Evolutionary conservation across 225 moss, liverwort and hornwort genomes (phyloP).

Genomic region (Anthoceros angustus): DNA sequence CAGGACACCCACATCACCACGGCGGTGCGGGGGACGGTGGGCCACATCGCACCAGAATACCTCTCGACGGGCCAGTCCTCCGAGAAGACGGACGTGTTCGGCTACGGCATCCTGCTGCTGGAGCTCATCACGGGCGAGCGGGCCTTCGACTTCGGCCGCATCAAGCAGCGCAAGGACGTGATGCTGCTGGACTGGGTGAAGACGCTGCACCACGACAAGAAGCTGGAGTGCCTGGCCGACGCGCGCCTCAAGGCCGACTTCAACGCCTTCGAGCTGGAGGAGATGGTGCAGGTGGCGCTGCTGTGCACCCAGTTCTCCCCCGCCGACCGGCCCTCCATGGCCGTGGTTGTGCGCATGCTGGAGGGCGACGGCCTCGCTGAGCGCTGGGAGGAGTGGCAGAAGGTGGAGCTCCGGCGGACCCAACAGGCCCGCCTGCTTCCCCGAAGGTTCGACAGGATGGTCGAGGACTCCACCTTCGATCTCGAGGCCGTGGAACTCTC

Average conservation of each 20-base stretch:
- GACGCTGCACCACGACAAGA: conserved; percentile 82
- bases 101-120: conserved; percentile 74
- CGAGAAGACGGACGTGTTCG: conserved; percentile 94
- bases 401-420: conserved; percentile 53
- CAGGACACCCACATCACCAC: conserved; percentile 83
- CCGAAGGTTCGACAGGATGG: conserved; percentile 59
- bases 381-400: conserved; percentile 84
- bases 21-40: conserved; percentile 79
- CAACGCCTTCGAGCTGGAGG: conserved; percentile 62
- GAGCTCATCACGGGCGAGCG: conserved; percentile 89
- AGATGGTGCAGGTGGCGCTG: conserved; percentile 95
- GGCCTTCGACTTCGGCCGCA: conserved; percentile 78
- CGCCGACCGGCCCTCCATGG: conserved; percentile 69
- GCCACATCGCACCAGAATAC: conserved; percentile 92
- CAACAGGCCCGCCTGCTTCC: conserved; percentile 52
- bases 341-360: conserved; percentile 76
- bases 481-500: conserved; percentile 84
- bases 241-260: conserved; percentile 65
- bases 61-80: conserved; percentile 93
- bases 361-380: conserved; percentile 88
- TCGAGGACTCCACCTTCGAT: conserved; percentile 80
- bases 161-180: conserved; percentile 64
- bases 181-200: conserved; percentile 98
- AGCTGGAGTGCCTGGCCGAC: conserved; percentile 66
- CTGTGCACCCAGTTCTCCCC: conserved; percentile 78